A percentile compares a stretch with the other conserved stretches of the same genome.
phyloP scores from a whole-genome alignment of 805 yeast genomes.

The Candida stauntonica region DNA sequence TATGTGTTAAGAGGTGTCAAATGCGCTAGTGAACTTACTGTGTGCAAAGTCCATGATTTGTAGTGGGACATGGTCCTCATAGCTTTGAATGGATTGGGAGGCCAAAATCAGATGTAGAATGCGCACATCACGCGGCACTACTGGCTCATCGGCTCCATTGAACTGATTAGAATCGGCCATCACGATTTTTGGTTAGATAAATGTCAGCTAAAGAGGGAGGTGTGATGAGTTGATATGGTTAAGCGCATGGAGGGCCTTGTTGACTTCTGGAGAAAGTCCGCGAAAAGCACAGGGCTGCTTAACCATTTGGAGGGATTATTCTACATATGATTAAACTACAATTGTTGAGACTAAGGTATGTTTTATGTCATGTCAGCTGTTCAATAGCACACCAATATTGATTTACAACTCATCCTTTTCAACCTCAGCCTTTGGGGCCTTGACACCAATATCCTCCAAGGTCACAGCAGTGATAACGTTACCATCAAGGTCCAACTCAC shows the following conservation, averaged over 20 bases:
- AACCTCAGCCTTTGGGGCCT: conserved; percentile 13
- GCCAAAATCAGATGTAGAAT: conserved; percentile 87
- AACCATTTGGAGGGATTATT: neutral
- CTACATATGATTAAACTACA: no score
- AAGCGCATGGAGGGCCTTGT: no score
- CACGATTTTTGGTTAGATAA: no score
- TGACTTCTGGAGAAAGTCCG: no score
- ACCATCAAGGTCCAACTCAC: conserved; percentile 49
- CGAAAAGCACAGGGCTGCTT: no score
- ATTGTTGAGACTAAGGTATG: neutral
- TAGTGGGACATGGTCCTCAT: conserved; percentile 93
- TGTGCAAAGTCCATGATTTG: conserved; percentile 97
- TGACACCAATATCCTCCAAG: conserved; percentile 13
- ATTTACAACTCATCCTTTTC: conserved; percentile 34
- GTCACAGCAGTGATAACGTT: conserved; percentile 22
- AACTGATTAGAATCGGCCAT: conserved; percentile 7
- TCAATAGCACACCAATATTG: neutral
- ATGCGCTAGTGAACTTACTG: conserved; percentile 35
- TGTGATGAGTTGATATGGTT: no score
- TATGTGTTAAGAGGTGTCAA: neutral
- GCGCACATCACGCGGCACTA: conserved; percentile 82
- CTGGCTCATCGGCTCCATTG: conserved; percentile 27
- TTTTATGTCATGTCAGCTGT: neutral
- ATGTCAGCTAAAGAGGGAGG: no score
- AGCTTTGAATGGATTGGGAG: conserved; percentile 84